Evolutionary conservation across 371 early-diverging fungal genomes (phyloP).

Genomic region (Mucor sp.): DNA sequence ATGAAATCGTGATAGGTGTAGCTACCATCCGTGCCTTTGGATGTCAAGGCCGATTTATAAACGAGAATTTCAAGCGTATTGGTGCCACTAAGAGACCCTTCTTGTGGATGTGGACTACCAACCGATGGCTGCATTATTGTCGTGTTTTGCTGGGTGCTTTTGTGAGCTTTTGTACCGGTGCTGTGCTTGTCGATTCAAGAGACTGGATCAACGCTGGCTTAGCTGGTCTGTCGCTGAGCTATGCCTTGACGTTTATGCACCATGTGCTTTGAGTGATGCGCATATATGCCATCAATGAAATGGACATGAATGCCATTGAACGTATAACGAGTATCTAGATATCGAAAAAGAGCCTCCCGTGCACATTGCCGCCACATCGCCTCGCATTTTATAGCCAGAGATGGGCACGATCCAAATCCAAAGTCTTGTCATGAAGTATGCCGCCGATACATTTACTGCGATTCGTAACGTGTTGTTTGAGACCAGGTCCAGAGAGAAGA

Average conservation of each 20-base stretch:
- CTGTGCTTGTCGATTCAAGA: conserved; percentile 53
- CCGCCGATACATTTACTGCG: conserved; percentile 66
- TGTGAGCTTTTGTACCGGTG: conserved; percentile 72
- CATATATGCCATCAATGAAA: conserved; percentile 80
- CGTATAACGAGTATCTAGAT: conserved; percentile 76
- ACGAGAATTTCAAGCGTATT: conserved; percentile 57
- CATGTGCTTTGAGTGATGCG: conserved; percentile 81
- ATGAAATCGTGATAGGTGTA: conserved; percentile 76
- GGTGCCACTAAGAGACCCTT: conserved; percentile 81
- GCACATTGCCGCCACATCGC: conserved; percentile 43
- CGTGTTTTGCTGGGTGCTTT: conserved; percentile 72
- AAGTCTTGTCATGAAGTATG: conserved; percentile 67
- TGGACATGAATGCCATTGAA: conserved; percentile 85
- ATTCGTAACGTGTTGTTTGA: conserved; percentile 67
- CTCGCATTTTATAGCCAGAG: conserved; percentile 74
- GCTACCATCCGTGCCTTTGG: conserved; percentile 80
- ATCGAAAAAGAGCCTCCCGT: conserved; percentile 72
- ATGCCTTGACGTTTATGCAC: conserved; percentile 66
- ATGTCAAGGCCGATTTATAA: conserved; percentile 59
- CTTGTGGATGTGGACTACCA: conserved; percentile 82
- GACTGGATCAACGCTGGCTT: conserved; percentile 68
- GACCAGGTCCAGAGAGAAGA: conserved; percentile 53
- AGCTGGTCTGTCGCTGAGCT: conserved; percentile 81
- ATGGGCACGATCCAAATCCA: conserved; percentile 67
- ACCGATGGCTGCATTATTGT: conserved; percentile 84